Evolutionary conservation across 2,329 filamentous ascomycete genomes (phyloP), one percentile per base, ranked within the genome.

Genomic region (Claviceps sp.): DNA sequence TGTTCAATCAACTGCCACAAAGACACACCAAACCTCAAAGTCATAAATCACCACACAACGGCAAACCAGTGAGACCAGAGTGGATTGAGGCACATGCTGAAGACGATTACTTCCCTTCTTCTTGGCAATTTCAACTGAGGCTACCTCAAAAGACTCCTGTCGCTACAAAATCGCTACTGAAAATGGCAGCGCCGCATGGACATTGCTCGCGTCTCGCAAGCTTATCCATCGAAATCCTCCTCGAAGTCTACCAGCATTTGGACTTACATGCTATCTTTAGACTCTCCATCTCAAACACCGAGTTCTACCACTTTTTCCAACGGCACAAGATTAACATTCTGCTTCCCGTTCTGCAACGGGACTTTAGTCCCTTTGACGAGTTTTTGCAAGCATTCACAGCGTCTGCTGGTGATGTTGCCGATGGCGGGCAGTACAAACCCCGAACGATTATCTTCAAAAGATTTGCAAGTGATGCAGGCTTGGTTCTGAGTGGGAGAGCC

Each of bases 381-480:
- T 64, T 80, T 11, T 64, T 78, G 17, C 71, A 73, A 52, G 59
- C 75, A 17, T 69, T 73, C 51, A 74, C 70, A 11, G 70, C 73
- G 19, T 66, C 68, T 2, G 58, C 62, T 8, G 61, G 62, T 3
- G 71, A 74, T 51, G 55, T 71, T 11, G 54, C 56, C 4, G 57
- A 60, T 1, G 62, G 62, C 19, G 63, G 64, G 2, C 61, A 62
- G 1, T 73, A 72, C 59, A 61, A 66, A 39, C 64, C 68, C 24
- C 70, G 70, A 13, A 64, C 57, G 41, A 55, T 74, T 16, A 54
- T 71, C 26, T 71, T 72, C 48, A 65, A 65, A 51, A 65, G 68
- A 10, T 68, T 62, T 50, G 55, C 55, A 5, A 65, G 63, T 30
- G 68, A 70, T 50, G 43, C 49, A 1, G 67, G 66, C 11, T 51